Conservation (phyloP, 1,284 basidiomycete species). For the Mycena citricolor region DNA sequence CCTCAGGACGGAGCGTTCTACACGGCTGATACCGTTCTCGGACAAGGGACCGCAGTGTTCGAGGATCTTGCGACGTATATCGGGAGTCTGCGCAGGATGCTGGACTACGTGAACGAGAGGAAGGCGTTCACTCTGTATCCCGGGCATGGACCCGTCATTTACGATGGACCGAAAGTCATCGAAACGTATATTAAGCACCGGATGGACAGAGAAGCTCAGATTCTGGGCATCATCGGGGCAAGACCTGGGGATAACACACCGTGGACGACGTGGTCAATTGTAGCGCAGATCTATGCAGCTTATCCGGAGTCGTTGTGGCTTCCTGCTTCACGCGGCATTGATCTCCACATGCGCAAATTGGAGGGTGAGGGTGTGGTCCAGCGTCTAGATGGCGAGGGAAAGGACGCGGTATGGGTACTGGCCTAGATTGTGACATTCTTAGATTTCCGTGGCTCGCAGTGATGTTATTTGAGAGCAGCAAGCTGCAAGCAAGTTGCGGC, state of each 20-base stretch:
- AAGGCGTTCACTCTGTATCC: slow-evolving; percentile 72
- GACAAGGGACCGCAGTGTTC: slow-evolving; percentile 89
- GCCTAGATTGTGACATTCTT: no score
- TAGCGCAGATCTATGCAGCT: slow-evolving; percentile 63
- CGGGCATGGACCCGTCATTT: slow-evolving; percentile 82
- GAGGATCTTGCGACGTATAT: slow-evolving; percentile 82
- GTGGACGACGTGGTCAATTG: slow-evolving; percentile 69
- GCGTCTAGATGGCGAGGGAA: slow-evolving; percentile 48
- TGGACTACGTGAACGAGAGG: slow-evolving; percentile 45
- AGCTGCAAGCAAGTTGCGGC: no score
- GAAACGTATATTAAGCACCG: slow-evolving; percentile 80
- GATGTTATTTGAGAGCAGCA: no score
- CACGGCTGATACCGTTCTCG: slow-evolving; percentile 90
- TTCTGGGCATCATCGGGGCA: slow-evolving; percentile 49
- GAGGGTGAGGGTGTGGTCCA: slow-evolving; percentile 63
- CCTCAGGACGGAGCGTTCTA: slow-evolving; percentile 69
- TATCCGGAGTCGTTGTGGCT: slow-evolving; percentile 75
- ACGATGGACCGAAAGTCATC: slow-evolving; percentile 59
- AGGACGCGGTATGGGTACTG: slow-evolving; percentile 40
- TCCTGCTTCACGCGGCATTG: slow-evolving; percentile 69
- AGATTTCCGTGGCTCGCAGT: no score
- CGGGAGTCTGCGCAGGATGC: slow-evolving; percentile 60
- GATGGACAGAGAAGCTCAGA: slow-evolving; percentile 78
- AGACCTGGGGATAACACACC: slow-evolving; percentile 10
- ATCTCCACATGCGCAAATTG: slow-evolving; percentile 77